Evolutionary conservation across 139 green algal species (phyloP), one percentile per base, ranked within the genome.

Genomic region (Yamagishiella unicocca): DNA sequence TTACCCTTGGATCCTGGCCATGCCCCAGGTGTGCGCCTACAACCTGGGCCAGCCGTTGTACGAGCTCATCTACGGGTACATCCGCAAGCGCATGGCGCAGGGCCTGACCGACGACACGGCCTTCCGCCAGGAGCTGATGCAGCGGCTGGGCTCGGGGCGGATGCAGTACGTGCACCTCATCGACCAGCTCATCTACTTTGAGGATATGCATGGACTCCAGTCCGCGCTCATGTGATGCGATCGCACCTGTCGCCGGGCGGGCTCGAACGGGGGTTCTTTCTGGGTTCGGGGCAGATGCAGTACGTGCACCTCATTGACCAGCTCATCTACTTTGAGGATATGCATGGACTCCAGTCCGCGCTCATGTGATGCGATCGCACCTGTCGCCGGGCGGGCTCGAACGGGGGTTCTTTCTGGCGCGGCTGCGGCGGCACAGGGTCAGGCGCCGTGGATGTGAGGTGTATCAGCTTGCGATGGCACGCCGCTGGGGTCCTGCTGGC

Each of bases 121-220:
- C 43, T 89, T 89, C 74, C 61, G 84, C 1, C 10, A 61, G 74
- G 84, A 89, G 84, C 61, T 89, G 50, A 45, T 88, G 80, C 31
- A 62, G 38, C 87, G 87, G 24, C 70, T 90, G 72, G 87, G 87
- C 2, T 58, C 58, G 25, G 68, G 64, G 10, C 82, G 89, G 58
- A 90, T 92, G 89, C 89, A 92, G 78, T 90, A 92, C 62, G 77
- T 92, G 12, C 84, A 87, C 55, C 72, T 92, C 17, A 85, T 92
- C 14, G 89, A 92, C 84, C 89, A 92, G 77, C 75, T 92, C 2
- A 79, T 92, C 22, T 92, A 90, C 72, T 92, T 88, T 62, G 89
- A 92, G 38, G 89, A 89, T 61, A 62, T 75, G 79, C 74, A 80
- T 9, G 72, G 72, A 29, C 45, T 62, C 43, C 72, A 80, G 25